Conservation (phyloP, 2,329 filamentous ascomycete genomes). For the Cladophialophora carrionii region DNA sequence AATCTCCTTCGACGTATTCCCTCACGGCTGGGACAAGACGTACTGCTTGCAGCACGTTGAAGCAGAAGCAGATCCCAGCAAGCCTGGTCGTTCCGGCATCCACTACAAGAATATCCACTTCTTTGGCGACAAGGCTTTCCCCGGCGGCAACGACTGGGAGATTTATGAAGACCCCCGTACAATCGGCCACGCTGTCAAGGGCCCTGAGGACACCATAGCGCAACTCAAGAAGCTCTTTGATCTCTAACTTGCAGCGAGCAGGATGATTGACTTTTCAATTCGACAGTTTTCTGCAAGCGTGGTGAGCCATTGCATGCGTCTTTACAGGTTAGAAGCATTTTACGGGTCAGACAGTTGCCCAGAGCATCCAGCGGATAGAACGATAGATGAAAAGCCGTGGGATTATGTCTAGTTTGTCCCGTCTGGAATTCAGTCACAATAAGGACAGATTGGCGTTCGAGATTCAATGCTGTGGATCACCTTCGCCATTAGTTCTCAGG, state of each 20-base stretch:
- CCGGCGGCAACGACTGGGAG: constrained; percentile 94
- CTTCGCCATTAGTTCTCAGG: background rate
- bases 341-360: background rate
- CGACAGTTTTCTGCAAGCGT: background rate
- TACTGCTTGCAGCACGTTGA: constrained; percentile 91
- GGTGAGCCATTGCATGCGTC: background rate
- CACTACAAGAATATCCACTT: constrained; percentile 90
- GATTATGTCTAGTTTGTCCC: background rate
- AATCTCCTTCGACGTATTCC: constrained; percentile 98
- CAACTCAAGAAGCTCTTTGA: constrained; percentile 79
- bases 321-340: background rate
- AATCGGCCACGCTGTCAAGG: constrained; percentile 79
- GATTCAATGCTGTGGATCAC: background rate
- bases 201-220: constrained; percentile 78
- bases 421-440: background rate
- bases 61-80: constrained; percentile 67
- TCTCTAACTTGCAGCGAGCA: constrained; percentile 24
- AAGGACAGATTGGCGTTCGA: background rate
- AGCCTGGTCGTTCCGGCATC: constrained; percentile 60
- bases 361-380: constrained; percentile 3
- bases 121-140: constrained; percentile 93
- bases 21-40: constrained; percentile 96
- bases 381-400: constrained; percentile 3
- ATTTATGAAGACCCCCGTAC: constrained; percentile 83
- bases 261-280: background rate